A percentile compares a stretch with the other conserved stretches of the same genome.
These are phyloP conservation scores for Russula sp. DNA, from an alignment of 768 basidiomycete species.

Conservation along the genomic window DNA sequence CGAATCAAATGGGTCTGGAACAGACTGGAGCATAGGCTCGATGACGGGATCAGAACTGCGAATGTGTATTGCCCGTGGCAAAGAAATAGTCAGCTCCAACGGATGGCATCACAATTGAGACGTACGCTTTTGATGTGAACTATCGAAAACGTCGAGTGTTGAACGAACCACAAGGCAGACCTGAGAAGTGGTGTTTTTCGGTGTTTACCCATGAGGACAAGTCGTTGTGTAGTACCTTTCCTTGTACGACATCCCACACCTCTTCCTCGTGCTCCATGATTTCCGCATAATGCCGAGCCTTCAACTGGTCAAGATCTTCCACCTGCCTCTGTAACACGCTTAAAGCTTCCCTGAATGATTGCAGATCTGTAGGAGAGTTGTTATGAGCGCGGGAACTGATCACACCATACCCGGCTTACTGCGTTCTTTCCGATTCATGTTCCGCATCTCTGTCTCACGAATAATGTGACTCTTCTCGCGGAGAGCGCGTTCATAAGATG, in stretches of 20 bases:
- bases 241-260: constrained; percentile 90
- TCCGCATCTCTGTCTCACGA: constrained; percentile 78
- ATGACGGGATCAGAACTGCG: constrained; percentile 80
- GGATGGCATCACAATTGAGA: constrained; percentile 21
- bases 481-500: constrained; percentile 76
- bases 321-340: constrained; percentile 81
- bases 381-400: constrained; percentile 10
- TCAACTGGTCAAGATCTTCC: constrained; percentile 85
- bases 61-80: background rate
- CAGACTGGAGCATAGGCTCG: constrained; percentile 84
- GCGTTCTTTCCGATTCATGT: constrained; percentile 80
- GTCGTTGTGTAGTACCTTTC: constrained; percentile 52
- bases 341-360: constrained; percentile 83
- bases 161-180: constrained; percentile 82
- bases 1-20: constrained; percentile 91
- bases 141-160: constrained; percentile 89
- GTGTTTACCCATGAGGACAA: background rate
- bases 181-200: constrained; percentile 37
- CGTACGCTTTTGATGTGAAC: constrained; percentile 82
- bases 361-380: constrained; percentile 60
- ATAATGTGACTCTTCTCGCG: constrained; percentile 83
- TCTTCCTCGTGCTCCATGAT: constrained; percentile 92
- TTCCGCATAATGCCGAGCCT: constrained; percentile 80
- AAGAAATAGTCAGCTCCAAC: constrained; percentile 17
- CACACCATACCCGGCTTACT: constrained; percentile 45